Percentiles rank a stretch among this genome's conserved stretches.
Evolutionary conservation across 164 flowering plant genomes (phyloP).

Genomic region (Chimonanthus salicifolius): DNA sequence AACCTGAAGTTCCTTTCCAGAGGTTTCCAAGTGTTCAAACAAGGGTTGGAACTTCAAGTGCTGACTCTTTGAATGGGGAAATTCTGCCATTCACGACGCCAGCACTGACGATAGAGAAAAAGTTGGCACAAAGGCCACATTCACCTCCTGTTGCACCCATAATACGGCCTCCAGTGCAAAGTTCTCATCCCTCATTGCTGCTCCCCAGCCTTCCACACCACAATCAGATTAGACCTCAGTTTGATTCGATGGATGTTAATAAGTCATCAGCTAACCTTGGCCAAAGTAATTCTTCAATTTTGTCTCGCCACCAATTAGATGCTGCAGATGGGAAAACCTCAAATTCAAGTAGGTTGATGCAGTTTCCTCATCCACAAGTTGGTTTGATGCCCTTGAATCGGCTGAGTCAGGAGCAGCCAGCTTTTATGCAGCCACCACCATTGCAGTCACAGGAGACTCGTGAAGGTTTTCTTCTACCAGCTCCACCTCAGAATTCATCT

Average conservation of each 20-base stretch:
- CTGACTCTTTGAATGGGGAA: conserved; percentile 22
- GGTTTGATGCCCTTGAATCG: conserved; percentile 24
- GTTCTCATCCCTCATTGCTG: conserved; percentile 22
- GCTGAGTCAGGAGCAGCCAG: conserved; percentile 28
- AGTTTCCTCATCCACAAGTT: conserved; percentile 26
- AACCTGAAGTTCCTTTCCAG: conserved; percentile 20
- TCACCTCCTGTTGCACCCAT: conserved; percentile 16
- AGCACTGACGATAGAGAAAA: conserved; percentile 15
- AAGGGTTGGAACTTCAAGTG: conserved; percentile 25
- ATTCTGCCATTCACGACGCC: conserved; percentile 15
- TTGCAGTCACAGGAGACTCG: conserved; percentile 31
- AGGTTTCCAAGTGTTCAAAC: conserved; percentile 24
- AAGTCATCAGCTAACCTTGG: conserved; percentile 30
- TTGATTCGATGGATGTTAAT: conserved; percentile 28
- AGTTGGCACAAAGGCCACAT: conserved; percentile 13
- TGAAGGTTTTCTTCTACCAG: conserved; percentile 23
- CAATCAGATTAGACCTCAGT: conserved; percentile 31
- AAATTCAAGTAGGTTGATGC: conserved; percentile 20
- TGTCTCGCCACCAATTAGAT: conserved; percentile 34
- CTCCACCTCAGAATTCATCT: conserved; percentile 18
- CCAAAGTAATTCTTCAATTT: conserved; percentile 21
- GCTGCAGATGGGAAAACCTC: conserved; percentile 20
- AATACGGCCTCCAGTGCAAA: conserved; percentile 34
- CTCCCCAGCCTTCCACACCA: conserved; percentile 28
- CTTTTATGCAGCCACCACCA: conserved; percentile 27